phyloP scores from a whole-genome alignment of 805 yeast genomes.

The Danielia reshetovae region DNA sequence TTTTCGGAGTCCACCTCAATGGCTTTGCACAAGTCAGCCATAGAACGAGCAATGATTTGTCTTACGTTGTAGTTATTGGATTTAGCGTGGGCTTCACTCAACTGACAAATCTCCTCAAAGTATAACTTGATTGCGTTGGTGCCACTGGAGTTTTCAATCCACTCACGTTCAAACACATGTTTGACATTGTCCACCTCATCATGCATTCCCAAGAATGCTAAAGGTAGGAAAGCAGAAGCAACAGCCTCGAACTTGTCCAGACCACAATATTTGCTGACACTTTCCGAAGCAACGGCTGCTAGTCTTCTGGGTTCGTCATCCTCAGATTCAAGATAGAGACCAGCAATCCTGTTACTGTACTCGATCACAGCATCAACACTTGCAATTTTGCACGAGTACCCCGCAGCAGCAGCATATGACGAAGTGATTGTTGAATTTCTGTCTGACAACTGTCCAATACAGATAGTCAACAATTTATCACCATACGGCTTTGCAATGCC shows the following conservation, averaged over 20 bases:
- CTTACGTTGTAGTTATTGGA: slow-evolving; percentile 63
- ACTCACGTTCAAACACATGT: slow-evolving; percentile 53
- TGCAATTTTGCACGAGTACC: slow-evolving; percentile 68
- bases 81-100: slow-evolving; percentile 47
- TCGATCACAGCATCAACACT: slow-evolving; percentile 47
- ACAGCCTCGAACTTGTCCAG: slow-evolving; percentile 57
- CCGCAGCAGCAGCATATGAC: slow-evolving; percentile 77
- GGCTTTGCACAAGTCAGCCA: slow-evolving; percentile 53
- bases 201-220: slow-evolving; percentile 73
- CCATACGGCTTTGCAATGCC: slow-evolving; percentile 47
- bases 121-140: slow-evolving; percentile 65
- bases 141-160: slow-evolving; percentile 79
- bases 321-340: slow-evolving; percentile 53
- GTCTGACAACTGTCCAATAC: slow-evolving; percentile 59
- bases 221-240: slow-evolving; percentile 65
- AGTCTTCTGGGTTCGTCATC: slow-evolving; percentile 45
- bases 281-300: slow-evolving; percentile 60
- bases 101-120: slow-evolving; percentile 57
- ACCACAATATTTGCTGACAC: slow-evolving; percentile 64
- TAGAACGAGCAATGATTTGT: slow-evolving; percentile 64
- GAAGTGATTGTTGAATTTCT: slow-evolving; percentile 68
- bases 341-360: slow-evolving; percentile 48
- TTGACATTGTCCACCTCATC: slow-evolving; percentile 50
- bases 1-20: slow-evolving; percentile 22
- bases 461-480: slow-evolving; percentile 56